Evolutionary conservation across 2,329 filamentous ascomycete genomes (phyloP).

Genomic region (Alternaria sp.): DNA sequence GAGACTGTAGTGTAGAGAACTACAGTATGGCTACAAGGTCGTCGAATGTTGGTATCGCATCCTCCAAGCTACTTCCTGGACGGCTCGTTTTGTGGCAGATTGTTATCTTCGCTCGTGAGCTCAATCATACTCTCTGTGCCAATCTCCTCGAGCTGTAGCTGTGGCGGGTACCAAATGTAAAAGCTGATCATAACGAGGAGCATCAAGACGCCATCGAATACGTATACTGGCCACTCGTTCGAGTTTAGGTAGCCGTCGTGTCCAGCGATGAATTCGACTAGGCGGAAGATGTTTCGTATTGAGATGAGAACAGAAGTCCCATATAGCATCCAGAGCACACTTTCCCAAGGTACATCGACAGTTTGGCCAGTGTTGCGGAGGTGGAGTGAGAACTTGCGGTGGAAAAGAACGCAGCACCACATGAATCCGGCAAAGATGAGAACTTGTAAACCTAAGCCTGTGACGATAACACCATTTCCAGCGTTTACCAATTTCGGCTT

Average conservation of each 20-base stretch:
- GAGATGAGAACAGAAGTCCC: slow-evolving; percentile 50
- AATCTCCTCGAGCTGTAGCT: not conserved
- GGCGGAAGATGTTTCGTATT: slow-evolving; percentile 54
- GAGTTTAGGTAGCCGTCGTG: slow-evolving; percentile 54
- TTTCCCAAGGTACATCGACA: slow-evolving; percentile 38
- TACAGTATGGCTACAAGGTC: not conserved
- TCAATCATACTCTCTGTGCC: slow-evolving; percentile 9
- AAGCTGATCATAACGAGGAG: slow-evolving; percentile 13
- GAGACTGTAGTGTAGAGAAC: slow-evolving; percentile 14
- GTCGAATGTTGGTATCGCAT: not conserved
- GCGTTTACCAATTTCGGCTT: not conserved
- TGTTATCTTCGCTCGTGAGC: slow-evolving; percentile 1
- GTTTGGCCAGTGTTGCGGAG: slow-evolving; percentile 24
- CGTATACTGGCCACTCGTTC: slow-evolving; percentile 59
- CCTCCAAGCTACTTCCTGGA: not conserved
- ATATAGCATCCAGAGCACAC: slow-evolving; percentile 44
- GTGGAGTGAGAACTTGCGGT: slow-evolving; percentile 30
- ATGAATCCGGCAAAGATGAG: slow-evolving; percentile 63
- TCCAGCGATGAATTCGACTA: slow-evolving; percentile 51
- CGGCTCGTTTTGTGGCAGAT: not conserved
- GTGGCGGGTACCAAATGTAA: slow-evolving; percentile 14
- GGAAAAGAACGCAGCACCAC: slow-evolving; percentile 55
- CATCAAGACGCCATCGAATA: slow-evolving; percentile 58
- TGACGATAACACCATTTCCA: slow-evolving; percentile 53
- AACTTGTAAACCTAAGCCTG: slow-evolving; percentile 63